A percentile compares a stretch with the other conserved stretches of the same genome.
phyloP scores from a whole-genome alignment of 371 early-diverging fungal species.

The Mucor lusitanicus region DNA sequence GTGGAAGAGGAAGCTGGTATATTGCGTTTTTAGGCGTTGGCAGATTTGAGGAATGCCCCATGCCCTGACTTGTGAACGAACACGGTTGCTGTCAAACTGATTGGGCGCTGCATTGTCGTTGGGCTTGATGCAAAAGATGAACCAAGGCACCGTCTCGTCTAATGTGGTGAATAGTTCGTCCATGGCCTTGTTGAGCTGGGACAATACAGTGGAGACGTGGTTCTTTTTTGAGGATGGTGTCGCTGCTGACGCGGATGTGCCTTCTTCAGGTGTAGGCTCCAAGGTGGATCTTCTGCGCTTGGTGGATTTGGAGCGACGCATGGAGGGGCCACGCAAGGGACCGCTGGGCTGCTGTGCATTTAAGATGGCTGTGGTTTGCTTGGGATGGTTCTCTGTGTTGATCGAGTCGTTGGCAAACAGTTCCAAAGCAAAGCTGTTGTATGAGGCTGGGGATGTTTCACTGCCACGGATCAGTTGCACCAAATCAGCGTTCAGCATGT shows the following conservation, averaged over 20 bases:
- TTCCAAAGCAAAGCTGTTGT: constrained; percentile 43
- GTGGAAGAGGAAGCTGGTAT: constrained; percentile 60
- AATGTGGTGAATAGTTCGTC: constrained; percentile 81
- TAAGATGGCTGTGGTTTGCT: constrained; percentile 59
- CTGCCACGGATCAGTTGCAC: constrained; percentile 64
- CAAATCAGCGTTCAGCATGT: constrained; percentile 78
- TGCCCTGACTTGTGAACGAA: constrained; percentile 66
- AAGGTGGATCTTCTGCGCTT: constrained; percentile 17
- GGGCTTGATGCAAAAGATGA: constrained; percentile 77
- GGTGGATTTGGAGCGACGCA: constrained; percentile 44
- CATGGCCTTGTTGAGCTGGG: constrained; percentile 74
- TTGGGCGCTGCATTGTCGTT: constrained; percentile 63
- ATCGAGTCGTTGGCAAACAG: constrained; percentile 47
- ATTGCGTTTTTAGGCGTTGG: constrained; percentile 31
- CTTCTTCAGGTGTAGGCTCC: constrained; percentile 11
- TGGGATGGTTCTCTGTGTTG: constrained; percentile 64
- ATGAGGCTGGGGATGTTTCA: constrained; percentile 48
- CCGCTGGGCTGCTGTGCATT: constrained; percentile 60
- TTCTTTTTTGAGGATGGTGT: background rate
- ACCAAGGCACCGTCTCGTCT: constrained; percentile 88
- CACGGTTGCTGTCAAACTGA: constrained; percentile 61
- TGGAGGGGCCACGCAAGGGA: constrained; percentile 55
- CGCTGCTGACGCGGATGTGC: background rate
- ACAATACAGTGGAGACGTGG: constrained; percentile 24
- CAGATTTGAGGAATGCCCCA: constrained; percentile 59